Percentiles rank a stretch among this genome's conserved stretches.
Conservation (phyloP, 306 rosid species). For the Prunus fruticosa region DNA sequence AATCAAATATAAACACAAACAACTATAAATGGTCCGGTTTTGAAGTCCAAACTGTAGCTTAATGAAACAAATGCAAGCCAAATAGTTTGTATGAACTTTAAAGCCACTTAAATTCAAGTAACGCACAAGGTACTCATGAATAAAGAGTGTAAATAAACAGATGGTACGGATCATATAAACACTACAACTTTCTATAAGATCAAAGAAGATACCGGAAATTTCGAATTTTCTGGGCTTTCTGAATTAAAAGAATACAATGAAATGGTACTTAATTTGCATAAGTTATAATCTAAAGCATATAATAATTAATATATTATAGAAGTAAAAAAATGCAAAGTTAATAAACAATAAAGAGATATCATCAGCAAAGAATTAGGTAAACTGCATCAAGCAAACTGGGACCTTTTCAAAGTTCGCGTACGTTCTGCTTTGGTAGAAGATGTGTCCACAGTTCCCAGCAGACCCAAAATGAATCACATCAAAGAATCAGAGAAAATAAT, state of each 20-base stretch:
- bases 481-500: conserved; percentile 12
- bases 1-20: background rate
- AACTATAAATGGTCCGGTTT: too few relatives aligned
- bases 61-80: background rate
- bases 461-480: conserved; percentile 16
- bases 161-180: background rate
- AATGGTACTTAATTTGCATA: background rate
- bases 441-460: conserved; percentile 19
- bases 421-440: conserved; percentile 17
- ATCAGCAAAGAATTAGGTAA: background rate
- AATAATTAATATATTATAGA: background rate
- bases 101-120: background rate
- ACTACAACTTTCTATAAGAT: too few relatives aligned
- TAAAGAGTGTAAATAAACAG: background rate
- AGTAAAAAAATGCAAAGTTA: background rate
- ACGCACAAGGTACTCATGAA: background rate
- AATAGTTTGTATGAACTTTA: background rate
- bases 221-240: background rate
- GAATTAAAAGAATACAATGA: background rate
- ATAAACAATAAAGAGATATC: background rate
- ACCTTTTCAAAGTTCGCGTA: conserved; percentile 13
- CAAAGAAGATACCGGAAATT: background rate
- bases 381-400: conserved; percentile 9
- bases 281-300: background rate
- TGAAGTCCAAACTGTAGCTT: background rate